These are phyloP conservation scores for Moesziomyces globuligerus DNA, from an alignment of 1,284 basidiomycete genomes.

Conservation along the genomic window DNA sequence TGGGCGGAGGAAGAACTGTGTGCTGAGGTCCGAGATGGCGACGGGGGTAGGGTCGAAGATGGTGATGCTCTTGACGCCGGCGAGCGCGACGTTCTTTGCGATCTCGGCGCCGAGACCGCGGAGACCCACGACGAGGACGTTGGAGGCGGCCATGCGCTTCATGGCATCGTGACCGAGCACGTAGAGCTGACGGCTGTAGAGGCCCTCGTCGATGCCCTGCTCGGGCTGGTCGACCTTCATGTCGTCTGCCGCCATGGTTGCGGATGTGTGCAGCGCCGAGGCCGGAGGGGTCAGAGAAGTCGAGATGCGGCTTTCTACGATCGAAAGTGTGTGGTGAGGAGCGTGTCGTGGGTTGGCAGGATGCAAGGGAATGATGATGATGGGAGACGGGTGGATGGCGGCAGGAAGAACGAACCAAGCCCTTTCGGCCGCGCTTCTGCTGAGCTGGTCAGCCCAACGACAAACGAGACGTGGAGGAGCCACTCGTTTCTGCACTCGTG, in stretches of 20 bases:
- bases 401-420: too few relatives aligned
- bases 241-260: conserved; percentile 42
- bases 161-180: conserved; percentile 75
- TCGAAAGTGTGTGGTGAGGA: too few relatives aligned
- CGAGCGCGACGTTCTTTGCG: conserved; percentile 94
- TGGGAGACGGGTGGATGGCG: not conserved
- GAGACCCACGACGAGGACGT: conserved; percentile 92
- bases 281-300: not conserved
- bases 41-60: conserved; percentile 93
- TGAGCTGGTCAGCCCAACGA: too few relatives aligned
- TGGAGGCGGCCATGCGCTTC: conserved; percentile 98
- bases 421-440: too few relatives aligned
- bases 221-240: conserved; percentile 54
- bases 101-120: conserved; percentile 96
- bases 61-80: conserved; percentile 97
- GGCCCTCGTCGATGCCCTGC: conserved; percentile 56
- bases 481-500: too few relatives aligned
- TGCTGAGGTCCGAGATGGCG: conserved; percentile 86
- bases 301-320: not conserved
- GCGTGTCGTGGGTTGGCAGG: not conserved
- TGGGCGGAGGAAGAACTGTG: conserved; percentile 93
- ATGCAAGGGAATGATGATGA: not conserved
- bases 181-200: conserved; percentile 66
- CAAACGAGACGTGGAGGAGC: too few relatives aligned
- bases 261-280: not conserved